Conservation (phyloP, 148 eudicot genomes). For the Vaccinium corymbosum region DNA sequence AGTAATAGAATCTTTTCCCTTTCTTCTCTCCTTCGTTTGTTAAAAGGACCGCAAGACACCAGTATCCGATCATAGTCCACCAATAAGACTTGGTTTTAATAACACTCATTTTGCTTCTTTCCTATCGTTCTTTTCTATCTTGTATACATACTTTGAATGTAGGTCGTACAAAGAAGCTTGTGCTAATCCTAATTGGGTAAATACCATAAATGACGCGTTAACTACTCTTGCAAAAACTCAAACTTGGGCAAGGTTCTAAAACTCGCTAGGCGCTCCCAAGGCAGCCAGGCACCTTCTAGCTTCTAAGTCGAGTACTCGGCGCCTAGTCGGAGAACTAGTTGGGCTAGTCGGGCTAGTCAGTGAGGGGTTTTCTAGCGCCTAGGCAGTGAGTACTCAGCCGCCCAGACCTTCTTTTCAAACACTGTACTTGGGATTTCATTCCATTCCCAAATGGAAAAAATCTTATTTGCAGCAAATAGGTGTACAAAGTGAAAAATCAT, state of each 20-base stretch:
- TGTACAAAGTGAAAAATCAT: neutral
- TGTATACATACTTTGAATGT: neutral
- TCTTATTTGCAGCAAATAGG: neutral
- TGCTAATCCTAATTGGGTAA: neutral
- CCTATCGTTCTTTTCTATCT: neutral
- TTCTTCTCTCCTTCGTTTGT: too few species aligned
- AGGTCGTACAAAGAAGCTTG: neutral
- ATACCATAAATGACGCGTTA: neutral
- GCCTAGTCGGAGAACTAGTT: too few species aligned
- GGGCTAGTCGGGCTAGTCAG: too few species aligned
- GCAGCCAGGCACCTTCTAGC: too few species aligned
- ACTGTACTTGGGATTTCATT: neutral
- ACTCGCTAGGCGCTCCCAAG: too few species aligned
- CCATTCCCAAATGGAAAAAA: neutral
- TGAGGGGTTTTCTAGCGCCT: too few species aligned
- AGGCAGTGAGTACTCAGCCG: too few species aligned
- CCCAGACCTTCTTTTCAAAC: too few species aligned
- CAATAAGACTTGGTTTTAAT: neutral
- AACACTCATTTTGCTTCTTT: neutral
- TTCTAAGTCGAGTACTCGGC: too few species aligned
- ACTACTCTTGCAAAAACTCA: neutral
- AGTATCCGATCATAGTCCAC: neutral
- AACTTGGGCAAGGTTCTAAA: too few species aligned
- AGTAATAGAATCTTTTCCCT: too few species aligned
- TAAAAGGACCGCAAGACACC: neutral